Evolutionary conservation across 495 filamentous ascomycete genomes (phyloP).

Genomic region (Aspergillus campestris): DNA sequence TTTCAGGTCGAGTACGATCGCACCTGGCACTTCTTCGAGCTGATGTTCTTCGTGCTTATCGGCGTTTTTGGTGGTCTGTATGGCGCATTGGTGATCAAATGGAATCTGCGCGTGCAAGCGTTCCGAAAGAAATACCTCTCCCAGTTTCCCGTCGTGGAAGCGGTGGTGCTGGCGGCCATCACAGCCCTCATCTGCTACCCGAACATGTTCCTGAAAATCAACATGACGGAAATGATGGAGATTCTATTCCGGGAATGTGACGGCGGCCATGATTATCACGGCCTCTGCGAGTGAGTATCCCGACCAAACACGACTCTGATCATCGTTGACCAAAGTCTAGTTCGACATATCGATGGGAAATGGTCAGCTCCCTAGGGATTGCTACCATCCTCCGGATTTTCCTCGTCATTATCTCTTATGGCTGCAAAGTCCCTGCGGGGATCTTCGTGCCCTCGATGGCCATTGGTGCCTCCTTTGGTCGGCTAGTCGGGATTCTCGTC

Average conservation of each 20-base stretch:
- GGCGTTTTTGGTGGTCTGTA: constrained; percentile 94
- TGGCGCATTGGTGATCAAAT: constrained; percentile 96
- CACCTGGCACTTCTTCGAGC: constrained; percentile 95
- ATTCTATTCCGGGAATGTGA: constrained; percentile 94
- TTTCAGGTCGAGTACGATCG: constrained; percentile 96
- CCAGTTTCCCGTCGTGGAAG: constrained; percentile 80
- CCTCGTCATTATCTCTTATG: constrained; percentile 93
- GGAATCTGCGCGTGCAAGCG: constrained; percentile 85
- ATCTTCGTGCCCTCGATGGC: constrained; percentile 99
- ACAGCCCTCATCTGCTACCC: constrained; percentile 93
- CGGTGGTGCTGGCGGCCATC: constrained; percentile 68
- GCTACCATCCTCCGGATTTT: constrained; percentile 76
- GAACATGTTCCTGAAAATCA: constrained; percentile 91
- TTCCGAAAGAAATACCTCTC: constrained; percentile 92
- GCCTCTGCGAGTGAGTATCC: constrained; percentile 67
- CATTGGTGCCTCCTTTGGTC: constrained; percentile 85
- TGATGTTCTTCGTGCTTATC: constrained; percentile 84
- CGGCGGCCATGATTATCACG: constrained; percentile 83
- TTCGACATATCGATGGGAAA: constrained; percentile 58
- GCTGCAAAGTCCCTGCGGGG: constrained; percentile 94
- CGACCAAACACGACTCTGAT: neutral
- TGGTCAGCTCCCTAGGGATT: constrained; percentile 69
- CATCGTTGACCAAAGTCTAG: constrained; percentile 25
- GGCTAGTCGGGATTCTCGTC: constrained; percentile 90
- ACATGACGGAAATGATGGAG: constrained; percentile 99